A percentile compares a stretch with the other conserved stretches of the same genome.
Conservation (phyloP, 495 filamentous ascomycete species). For the Penicillium cosmopolitanum region DNA sequence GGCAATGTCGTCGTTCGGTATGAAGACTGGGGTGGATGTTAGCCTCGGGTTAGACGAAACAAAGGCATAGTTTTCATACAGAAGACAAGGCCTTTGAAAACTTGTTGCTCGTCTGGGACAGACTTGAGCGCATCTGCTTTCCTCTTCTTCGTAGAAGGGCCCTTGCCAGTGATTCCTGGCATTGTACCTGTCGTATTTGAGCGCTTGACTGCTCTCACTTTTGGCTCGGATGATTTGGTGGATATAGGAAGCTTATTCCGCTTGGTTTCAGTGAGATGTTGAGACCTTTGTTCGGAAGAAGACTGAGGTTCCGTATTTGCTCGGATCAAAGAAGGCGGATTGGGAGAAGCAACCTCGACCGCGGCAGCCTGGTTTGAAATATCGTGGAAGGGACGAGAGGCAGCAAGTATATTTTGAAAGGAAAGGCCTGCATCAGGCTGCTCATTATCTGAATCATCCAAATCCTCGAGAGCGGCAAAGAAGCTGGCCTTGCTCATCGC, state of each 20-base stretch:
- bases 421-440: constrained; percentile 21
- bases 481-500: constrained; percentile 41
- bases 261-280: not conserved
- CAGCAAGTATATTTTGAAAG: constrained; percentile 13
- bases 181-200: constrained; percentile 25
- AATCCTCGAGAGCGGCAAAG: constrained; percentile 49
- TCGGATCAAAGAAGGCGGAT: constrained; percentile 2
- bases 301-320: constrained; percentile 22
- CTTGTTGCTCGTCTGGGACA: constrained; percentile 61
- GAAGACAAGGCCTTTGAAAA: constrained; percentile 68
- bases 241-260: not conserved
- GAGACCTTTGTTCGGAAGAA: not conserved
- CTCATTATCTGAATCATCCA: constrained; percentile 47
- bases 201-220: constrained; percentile 13
- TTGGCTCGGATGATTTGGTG: not conserved
- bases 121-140: constrained; percentile 34
- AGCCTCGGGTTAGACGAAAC: not conserved
- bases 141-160: constrained; percentile 30
- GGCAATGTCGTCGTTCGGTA: constrained; percentile 77
- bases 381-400: not conserved
- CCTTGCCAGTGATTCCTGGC: constrained; percentile 17
- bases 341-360: not conserved
- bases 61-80: constrained; percentile 41
- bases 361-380: constrained; percentile 1
- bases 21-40: constrained; percentile 58